Evolutionary conservation across 257 asterid genomes (phyloP), one percentile per base, ranked within the genome.

Genomic region (Verbascum thapsus): DNA sequence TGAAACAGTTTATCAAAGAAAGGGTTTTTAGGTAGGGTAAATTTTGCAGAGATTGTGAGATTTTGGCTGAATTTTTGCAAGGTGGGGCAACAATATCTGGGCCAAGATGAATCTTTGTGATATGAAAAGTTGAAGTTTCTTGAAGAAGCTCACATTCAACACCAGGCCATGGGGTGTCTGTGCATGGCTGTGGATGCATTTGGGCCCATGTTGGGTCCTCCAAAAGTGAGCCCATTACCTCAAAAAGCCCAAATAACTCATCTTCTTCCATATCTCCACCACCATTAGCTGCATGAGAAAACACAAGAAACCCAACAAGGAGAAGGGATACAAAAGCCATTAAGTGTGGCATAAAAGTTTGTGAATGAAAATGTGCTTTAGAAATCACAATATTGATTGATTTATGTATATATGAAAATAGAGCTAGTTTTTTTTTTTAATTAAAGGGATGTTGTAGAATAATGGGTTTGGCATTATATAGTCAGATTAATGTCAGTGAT

Each of bases 131-230:
- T 20, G 70, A 45, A n/a, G 82, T 64, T 59, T 73, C 83, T 50
- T 74, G 80, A 6, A 76, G 76, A 61, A 82, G 61, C 78, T 83
- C 94, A 50, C 94, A 85, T 65, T 82, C 94, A 4, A 85, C 49
- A 2, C 94, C 94, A 10, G 87, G 94, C 90, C 90, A 82, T 30
- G 90, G 90, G 1, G 94, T 85, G 11, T 82, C 82, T 0, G 90
- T 64, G 58, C 94, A 85, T 1, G 94, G 94, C 1, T 47, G 60
- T 2, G 87, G 87, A 49, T 85, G 89, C 41, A 17, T 51, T 67
- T 78, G 72, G 39, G 81, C 74, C 94, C 94, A 85, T 1, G 70
- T 71, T 3, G 87, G 81, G 64, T 85, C 90, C 0, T 85, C 87
- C 10, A 85, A 20, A 8, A 85, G 82, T n/a, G 94, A 80, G 20